Conservation (phyloP, 139 green algal genomes). For the Auxenochlorella protothecoides region DNA sequence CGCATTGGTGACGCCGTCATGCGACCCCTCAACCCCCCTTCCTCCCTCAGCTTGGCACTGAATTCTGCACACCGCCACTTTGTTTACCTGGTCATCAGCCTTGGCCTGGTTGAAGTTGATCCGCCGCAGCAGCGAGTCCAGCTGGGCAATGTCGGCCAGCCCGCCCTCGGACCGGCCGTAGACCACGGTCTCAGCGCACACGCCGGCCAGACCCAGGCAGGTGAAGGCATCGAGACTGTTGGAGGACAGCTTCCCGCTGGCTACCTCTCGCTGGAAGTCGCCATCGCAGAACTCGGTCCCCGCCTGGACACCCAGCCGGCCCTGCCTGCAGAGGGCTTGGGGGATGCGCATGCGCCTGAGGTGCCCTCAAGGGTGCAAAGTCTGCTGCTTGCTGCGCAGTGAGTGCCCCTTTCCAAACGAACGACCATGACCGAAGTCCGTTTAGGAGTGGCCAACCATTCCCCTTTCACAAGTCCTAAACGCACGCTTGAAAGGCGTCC, state of each 20-base stretch:
- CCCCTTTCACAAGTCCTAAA: too few species aligned
- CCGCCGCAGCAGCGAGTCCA: slow-evolving; percentile 67
- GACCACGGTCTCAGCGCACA: slow-evolving; percentile 75
- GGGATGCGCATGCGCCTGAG: not conserved
- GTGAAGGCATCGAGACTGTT: slow-evolving; percentile 60
- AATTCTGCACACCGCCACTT: not conserved
- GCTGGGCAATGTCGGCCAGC: slow-evolving; percentile 77
- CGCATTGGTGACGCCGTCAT: too few species aligned
- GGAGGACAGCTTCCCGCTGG: slow-evolving; percentile 43
- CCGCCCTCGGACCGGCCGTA: slow-evolving; percentile 75
- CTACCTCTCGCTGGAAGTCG: slow-evolving; percentile 76
- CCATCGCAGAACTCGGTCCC: slow-evolving; percentile 88
- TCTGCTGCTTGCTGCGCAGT: too few species aligned
- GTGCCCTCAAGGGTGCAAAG: not conserved
- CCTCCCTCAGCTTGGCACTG: too few species aligned
- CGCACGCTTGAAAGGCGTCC: slow-evolving; percentile 56
- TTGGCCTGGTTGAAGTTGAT: slow-evolving; percentile 55
- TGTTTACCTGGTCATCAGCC: slow-evolving; percentile 57
- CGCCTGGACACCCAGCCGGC: slow-evolving; percentile 86
- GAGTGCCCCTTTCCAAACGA: too few species aligned
- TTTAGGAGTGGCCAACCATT: too few species aligned
- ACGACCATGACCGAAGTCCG: too few species aligned
- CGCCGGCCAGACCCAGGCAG: slow-evolving; percentile 79
- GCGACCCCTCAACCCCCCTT: too few species aligned
- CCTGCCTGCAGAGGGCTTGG: slow-evolving; percentile 35